phyloP scores from a whole-genome alignment of 495 filamentous ascomycete species.

The Tuber borchii region DNA sequence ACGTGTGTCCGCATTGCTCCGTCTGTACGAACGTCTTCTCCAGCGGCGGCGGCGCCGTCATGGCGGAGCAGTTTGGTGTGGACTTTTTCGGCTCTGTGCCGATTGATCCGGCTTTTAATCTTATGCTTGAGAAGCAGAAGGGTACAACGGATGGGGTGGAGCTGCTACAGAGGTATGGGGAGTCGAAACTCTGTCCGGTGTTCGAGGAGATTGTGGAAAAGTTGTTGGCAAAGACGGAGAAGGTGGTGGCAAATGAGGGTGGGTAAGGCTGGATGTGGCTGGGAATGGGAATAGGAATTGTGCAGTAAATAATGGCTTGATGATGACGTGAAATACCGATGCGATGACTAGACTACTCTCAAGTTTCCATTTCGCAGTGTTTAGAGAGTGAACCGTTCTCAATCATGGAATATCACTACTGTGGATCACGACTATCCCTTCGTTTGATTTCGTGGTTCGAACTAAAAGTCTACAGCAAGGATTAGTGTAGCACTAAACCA shows the following conservation, averaged over 20 bases:
- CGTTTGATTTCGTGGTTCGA: too few relatives aligned
- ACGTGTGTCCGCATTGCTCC: conserved; percentile 88
- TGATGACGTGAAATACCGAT: background rate
- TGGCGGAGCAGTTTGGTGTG: conserved; percentile 80
- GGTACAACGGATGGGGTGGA: conserved; percentile 42
- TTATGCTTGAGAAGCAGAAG: conserved; percentile 49
- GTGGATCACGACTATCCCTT: too few relatives aligned
- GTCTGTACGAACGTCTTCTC: conserved; percentile 90
- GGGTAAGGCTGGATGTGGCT: background rate
- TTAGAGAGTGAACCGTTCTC: background rate
- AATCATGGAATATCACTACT: background rate
- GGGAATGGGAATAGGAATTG: background rate
- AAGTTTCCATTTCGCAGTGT: background rate
- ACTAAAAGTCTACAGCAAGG: too few relatives aligned
- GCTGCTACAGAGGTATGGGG: conserved; percentile 42
- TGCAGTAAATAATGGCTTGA: background rate
- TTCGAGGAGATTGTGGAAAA: conserved; percentile 42
- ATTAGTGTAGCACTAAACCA: too few relatives aligned
- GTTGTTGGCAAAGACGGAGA: conserved; percentile 27
- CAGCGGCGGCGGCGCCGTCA: conserved; percentile 78
- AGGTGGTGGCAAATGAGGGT: background rate
- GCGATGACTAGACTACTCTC: background rate
- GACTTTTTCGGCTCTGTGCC: conserved; percentile 80
- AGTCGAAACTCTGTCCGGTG: conserved; percentile 32
- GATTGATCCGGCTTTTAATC: conserved; percentile 69